phyloP scores from a whole-genome alignment of 371 early-diverging fungal genomes.

The Rhizopus microsporus region DNA sequence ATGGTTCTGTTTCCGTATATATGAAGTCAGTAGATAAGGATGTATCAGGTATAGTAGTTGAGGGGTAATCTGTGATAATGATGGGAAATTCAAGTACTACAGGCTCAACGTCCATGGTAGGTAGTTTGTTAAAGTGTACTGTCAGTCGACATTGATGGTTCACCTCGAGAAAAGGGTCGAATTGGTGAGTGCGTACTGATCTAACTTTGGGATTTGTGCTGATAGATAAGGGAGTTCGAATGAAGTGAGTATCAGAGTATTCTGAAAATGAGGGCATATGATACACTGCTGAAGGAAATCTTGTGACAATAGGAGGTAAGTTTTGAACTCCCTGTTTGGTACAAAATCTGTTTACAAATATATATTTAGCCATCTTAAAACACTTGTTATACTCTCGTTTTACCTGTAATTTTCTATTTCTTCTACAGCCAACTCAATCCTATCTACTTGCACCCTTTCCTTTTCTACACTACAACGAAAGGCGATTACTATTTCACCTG shows the following conservation, averaged over 20 bases:
- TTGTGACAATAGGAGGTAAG: conserved; percentile 35
- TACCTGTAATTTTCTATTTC: conserved; percentile 47
- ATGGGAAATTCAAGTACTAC: conserved; percentile 41
- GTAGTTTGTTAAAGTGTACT: conserved; percentile 33
- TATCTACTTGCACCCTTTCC: conserved; percentile 42
- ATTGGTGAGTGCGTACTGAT: conserved; percentile 40
- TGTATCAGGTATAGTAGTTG: conserved; percentile 12
- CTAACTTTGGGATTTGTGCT: conserved; percentile 18
- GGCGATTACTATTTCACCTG: conserved; percentile 43
- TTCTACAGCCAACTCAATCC: conserved; percentile 37
- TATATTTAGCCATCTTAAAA: background rate
- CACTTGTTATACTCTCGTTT: background rate
- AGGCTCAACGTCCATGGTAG: conserved; percentile 20
- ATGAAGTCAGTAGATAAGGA: conserved; percentile 6
- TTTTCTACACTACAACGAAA: conserved; percentile 50
- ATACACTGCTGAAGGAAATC: conserved; percentile 38
- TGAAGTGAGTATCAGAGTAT: conserved; percentile 45
- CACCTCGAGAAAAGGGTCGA: conserved; percentile 46
- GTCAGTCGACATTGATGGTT: conserved; percentile 34
- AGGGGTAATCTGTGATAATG: conserved; percentile 47
- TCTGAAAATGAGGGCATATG: conserved; percentile 39
- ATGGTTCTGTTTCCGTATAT: background rate
- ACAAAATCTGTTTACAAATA: conserved; percentile 26
- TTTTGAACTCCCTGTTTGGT: conserved; percentile 41
- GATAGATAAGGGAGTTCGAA: conserved; percentile 36